Evolutionary conservation across 2,329 filamentous ascomycete genomes (phyloP).

Genomic region (Aschersonia sp.): DNA sequence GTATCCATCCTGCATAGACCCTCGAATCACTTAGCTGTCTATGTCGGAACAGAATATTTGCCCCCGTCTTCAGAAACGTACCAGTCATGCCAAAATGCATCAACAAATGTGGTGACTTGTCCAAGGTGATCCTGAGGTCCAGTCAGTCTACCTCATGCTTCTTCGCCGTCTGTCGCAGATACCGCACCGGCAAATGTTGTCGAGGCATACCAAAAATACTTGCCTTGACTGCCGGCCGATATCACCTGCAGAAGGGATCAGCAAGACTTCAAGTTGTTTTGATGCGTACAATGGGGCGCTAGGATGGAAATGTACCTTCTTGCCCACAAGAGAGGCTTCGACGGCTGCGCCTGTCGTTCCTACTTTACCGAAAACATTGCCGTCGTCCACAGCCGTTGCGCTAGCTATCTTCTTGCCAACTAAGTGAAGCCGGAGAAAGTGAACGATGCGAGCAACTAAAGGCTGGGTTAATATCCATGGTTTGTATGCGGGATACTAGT

Average conservation of each 20-base stretch:
- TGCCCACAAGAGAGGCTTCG: slow-evolving; percentile 57
- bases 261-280: neutral
- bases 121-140: slow-evolving; percentile 32
- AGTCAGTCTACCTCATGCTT: neutral
- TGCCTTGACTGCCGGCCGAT: slow-evolving; percentile 72
- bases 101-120: slow-evolving; percentile 69
- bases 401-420: slow-evolving; percentile 66
- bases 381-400: slow-evolving; percentile 62
- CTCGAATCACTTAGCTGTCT: neutral
- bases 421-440: slow-evolving; percentile 71
- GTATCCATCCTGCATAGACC: slow-evolving; percentile 54
- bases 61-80: slow-evolving; percentile 10
- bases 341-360: slow-evolving; percentile 69
- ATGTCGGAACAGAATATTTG: neutral
- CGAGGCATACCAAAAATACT: slow-evolving; percentile 76
- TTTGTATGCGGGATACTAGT: neutral
- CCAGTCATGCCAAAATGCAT: slow-evolving; percentile 74
- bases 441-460: slow-evolving; percentile 69
- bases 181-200: slow-evolving; percentile 4
- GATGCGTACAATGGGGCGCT: too few relatives aligned
- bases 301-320: slow-evolving; percentile 30
- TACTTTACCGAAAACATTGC: slow-evolving; percentile 80
- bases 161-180: neutral
- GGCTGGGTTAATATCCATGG: neutral
- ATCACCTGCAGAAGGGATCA: slow-evolving; percentile 25